Evolutionary conservation across 2,329 filamentous ascomycete genomes (phyloP), one percentile per base, ranked within the genome.

Genomic region (Fusarium sp.): DNA sequence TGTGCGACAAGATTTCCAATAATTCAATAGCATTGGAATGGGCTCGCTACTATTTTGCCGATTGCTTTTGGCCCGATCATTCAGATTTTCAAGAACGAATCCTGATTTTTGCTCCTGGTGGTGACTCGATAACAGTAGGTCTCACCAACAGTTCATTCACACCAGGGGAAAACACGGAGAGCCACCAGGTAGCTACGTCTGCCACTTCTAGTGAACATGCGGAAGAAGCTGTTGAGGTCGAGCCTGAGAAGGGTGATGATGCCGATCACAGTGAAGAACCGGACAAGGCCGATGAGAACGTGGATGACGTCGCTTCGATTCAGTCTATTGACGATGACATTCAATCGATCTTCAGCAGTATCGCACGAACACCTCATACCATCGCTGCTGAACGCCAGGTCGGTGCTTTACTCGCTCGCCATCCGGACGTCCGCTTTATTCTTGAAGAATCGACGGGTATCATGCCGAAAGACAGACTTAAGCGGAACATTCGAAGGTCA

Each of bases 341-440:
- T 3, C 55, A 58, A 13, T 58, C 49, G 19, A 22, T 14, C 9
- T 38, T 24, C 9, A 58, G 49, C 13, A 58, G 55, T 4, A 24
- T 38, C 17, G 49, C n/a, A 33, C 22, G 33, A 17, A 45, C 31
- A 6, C 24, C 33, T 33, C 49, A 15, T 22, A 19, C 14, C 33
- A 55, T 58, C 6, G 55, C 31, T 6, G 49, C 55, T 10, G 55
- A 58, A 52, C 39, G 49, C 11, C 49, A 55, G 26, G 21, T 58
- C 17, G 31, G 39, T 15, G 39, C 24, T 11, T 19, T 58, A 7
- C 19, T 58, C 6, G 42, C 49, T 36, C 39, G 15, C 9, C 39
- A 58, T 36, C 49, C 39, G 10, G 49, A 38, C 10, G 15, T 58
- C 17, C 39, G 31, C 13, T 58, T 55, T 19, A 44, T 58, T 13